Evolutionary conservation across 352 stramenopile species (phyloP).

Genomic region (Globisporangium canariense): DNA sequence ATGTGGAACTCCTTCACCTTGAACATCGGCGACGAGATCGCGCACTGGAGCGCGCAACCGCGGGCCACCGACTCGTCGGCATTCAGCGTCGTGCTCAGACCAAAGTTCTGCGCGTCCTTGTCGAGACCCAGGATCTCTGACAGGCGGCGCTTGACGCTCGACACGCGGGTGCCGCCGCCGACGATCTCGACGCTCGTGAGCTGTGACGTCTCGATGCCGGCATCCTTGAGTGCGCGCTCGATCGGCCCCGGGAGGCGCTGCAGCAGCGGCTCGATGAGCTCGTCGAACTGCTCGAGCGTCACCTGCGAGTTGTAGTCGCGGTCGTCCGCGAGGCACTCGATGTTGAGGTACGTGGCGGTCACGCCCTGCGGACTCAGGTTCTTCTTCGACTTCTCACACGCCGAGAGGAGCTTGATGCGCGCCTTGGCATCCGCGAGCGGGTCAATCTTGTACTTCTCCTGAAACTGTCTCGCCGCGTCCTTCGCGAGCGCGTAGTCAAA

Average conservation of each 20-base stretch:
- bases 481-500: constrained; percentile 96
- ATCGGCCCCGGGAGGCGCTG: constrained; percentile 85
- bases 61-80: constrained; percentile 97
- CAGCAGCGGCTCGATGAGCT: constrained; percentile 89
- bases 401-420: constrained; percentile 95
- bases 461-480: constrained; percentile 94
- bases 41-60: constrained; percentile 97
- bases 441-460: constrained; percentile 96
- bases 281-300: constrained; percentile 94
- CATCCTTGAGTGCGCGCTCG: constrained; percentile 77
- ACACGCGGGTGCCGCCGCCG: constrained; percentile 94
- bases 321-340: constrained; percentile 98
- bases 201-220: constrained; percentile 88
- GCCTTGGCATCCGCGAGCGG: constrained; percentile 91
- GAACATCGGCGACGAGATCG: constrained; percentile 98
- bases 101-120: constrained; percentile 93
- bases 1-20: constrained; percentile 94
- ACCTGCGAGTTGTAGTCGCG: constrained; percentile 95
- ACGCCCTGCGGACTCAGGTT: constrained; percentile 97
- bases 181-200: constrained; percentile 95
- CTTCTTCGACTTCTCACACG: constrained; percentile 99
- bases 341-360: constrained; percentile 93
- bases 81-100: constrained; percentile 98
- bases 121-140: constrained; percentile 90
- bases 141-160: constrained; percentile 94